phyloP scores from a whole-genome alignment of 495 filamentous ascomycete species.

The Daldinia caldariorum region DNA sequence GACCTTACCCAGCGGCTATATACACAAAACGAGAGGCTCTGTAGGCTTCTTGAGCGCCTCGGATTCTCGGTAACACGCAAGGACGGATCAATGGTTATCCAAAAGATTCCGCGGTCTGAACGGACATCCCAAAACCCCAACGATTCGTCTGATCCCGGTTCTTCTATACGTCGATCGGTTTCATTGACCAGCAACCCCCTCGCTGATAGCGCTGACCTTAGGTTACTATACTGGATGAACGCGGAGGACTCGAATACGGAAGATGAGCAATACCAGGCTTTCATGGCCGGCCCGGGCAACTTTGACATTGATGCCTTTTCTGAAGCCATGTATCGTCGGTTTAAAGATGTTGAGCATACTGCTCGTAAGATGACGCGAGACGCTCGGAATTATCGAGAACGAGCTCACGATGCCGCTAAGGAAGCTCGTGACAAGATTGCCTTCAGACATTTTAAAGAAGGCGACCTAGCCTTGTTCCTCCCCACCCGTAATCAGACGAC shows the following conservation, averaged over 20 bases:
- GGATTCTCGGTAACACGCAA: conserved; percentile 82
- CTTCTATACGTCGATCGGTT: conserved; percentile 64
- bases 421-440: conserved; percentile 97
- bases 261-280: conserved; percentile 73
- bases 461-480: conserved; percentile 93
- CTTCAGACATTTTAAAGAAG: conserved; percentile 95
- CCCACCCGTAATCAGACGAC: conserved; percentile 93
- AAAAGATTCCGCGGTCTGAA: conserved; percentile 75
- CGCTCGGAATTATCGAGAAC: conserved; percentile 84
- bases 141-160: conserved; percentile 70
- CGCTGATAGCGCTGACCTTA: conserved; percentile 65
- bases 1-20: conserved; percentile 85
- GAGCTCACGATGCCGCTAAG: conserved; percentile 80
- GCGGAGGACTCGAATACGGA: conserved; percentile 72
- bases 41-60: conserved; percentile 81
- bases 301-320: conserved; percentile 86
- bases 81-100: conserved; percentile 77
- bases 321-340: conserved; percentile 82
- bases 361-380: conserved; percentile 92
- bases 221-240: conserved; percentile 81
- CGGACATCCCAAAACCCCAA: conserved; percentile 59
- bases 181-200: conserved; percentile 54
- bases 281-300: conserved; percentile 71
- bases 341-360: conserved; percentile 89
- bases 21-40: conserved; percentile 77